These are phyloP conservation scores for Nicotiana rustica DNA, from an alignment of 305 asterid genomes.

Conservation along the genomic window DNA sequence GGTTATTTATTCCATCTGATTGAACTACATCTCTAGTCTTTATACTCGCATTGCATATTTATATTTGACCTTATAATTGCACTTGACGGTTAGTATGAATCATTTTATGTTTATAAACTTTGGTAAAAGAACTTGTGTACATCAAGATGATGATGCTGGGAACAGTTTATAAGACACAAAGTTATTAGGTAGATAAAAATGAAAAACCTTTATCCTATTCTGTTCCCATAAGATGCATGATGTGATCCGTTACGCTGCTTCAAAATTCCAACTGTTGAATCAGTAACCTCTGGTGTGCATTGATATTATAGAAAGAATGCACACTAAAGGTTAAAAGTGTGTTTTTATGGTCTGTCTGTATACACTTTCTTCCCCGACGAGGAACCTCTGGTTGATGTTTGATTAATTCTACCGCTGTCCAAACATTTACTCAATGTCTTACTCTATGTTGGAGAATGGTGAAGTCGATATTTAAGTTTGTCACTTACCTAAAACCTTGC, in stretches of 20 bases:
- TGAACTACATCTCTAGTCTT: conserved; percentile 8
- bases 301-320: background rate
- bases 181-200: background rate
- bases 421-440: background rate
- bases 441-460: background rate
- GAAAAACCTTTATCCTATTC: conserved; percentile 8
- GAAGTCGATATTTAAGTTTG: background rate
- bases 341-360: background rate
- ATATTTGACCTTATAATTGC: background rate
- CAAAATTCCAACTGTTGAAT: background rate
- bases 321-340: background rate
- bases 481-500: background rate
- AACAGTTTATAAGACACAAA: background rate
- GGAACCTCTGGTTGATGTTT: background rate
- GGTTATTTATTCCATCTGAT: background rate
- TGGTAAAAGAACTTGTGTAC: background rate
- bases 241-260: background rate
- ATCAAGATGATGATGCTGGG: conserved; percentile 14
- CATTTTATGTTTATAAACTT: background rate
- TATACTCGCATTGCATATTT: background rate
- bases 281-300: background rate
- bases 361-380: background rate
- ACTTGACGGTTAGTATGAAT: background rate
- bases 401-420: background rate
- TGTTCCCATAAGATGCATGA: conserved; percentile 8